These are phyloP conservation scores for Elsinoe necatrix DNA, from an alignment of 2,329 filamentous ascomycete genomes.

Conservation along the genomic window DNA sequence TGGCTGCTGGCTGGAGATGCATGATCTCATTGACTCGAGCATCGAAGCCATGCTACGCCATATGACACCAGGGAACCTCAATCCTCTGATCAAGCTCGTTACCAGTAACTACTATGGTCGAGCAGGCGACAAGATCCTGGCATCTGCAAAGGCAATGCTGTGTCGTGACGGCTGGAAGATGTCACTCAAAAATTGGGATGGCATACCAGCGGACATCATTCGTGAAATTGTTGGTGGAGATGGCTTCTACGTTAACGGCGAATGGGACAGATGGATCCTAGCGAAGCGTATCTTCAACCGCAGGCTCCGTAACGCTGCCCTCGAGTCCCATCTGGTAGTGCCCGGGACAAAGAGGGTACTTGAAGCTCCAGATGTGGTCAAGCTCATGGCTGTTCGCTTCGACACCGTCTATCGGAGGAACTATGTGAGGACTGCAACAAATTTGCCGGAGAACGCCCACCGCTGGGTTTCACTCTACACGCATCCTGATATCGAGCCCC, in stretches of 20 bases:
- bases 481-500: conserved; percentile 45
- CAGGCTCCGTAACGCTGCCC: conserved; percentile 39
- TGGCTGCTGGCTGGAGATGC: conserved; percentile 51
- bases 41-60: conserved; percentile 48
- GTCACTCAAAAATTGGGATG: conserved; percentile 47
- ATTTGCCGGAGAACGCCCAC: conserved; percentile 38
- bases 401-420: conserved; percentile 45
- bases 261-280: conserved; percentile 51
- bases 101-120: conserved; percentile 49
- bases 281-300: conserved; percentile 47
- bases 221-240: conserved; percentile 52
- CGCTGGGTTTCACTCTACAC: conserved; percentile 46
- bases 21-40: conserved; percentile 45
- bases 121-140: conserved; percentile 46
- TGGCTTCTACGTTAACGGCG: conserved; percentile 50
- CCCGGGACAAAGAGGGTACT: conserved; percentile 35
- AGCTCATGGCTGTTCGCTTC: conserved; percentile 45
- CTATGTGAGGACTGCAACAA: conserved; percentile 28
- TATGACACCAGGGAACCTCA: conserved; percentile 44
- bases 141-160: conserved; percentile 51
- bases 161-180: conserved; percentile 51
- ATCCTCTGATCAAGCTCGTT: conserved; percentile 44
- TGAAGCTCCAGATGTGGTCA: conserved; percentile 41
- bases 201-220: conserved; percentile 49
- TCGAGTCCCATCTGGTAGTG: conserved; percentile 41